Base-by-base conservation (phyloP, 805 yeast genomes). In the Candida michaelii region DNA sequence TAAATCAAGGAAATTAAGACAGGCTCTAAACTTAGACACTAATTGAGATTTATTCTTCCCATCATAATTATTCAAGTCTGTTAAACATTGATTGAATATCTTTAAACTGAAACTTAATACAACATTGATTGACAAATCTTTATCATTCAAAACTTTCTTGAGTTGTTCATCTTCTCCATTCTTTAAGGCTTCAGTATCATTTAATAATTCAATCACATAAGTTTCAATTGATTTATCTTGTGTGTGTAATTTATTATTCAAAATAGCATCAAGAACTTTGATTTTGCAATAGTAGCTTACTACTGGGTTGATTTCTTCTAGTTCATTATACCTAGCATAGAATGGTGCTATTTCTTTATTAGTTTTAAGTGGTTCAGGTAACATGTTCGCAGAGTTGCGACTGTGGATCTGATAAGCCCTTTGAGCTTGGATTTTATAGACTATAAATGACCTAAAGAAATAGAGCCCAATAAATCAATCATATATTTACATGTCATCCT, bases 221-320 rank as follows among this genome's bases (percentile, higher is more conserved):
- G 52, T 54, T 11, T 87, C 88, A 21, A 77, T 76, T 11, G 74
- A 83, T 6, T 69, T 64, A 45, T 77, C 76, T 1, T 66, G 52
- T 16, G 76, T 65, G 54, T 89, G 96, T 15, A 82, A 65, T 42
- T 79, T 76, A 32, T 74, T 62, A 27, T 71, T 71, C 15, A 91
- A 65, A 3, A 91, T 81, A 52, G 78, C 70, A 59, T 90, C 91
- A 2, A 86, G 82, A 0, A 89, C 86, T 55, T 84, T 83, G 38
- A 50, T 51, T 59, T 71, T 73, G 62, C 93, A 85, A 60, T 77
- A 85, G 61, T 87, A 88, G 4, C 91, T 70, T 21, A 88, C 75
- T 9, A 83, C 64, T 0, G 95, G 89, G 47, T 86, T 83, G 8
- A 71, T 73, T 0, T 52, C 45, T 14, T 63, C 69, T 30, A 87